phyloP scores from a whole-genome alignment of 2,329 filamentous ascomycete species.

The Aureobasidium sp. region DNA sequence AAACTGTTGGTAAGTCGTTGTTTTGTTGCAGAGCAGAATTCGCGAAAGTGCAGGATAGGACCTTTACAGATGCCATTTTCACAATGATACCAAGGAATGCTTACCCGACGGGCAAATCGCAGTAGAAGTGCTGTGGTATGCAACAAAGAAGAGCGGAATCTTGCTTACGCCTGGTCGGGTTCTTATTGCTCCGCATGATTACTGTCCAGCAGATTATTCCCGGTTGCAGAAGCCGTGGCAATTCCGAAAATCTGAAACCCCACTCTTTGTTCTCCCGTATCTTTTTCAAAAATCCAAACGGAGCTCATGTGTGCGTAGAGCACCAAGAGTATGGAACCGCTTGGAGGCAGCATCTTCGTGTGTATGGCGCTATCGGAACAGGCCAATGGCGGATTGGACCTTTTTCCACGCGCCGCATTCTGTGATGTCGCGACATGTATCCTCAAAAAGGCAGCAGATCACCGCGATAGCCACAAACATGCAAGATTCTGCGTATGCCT shows the following conservation, averaged over 20 bases:
- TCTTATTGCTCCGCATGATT: background rate
- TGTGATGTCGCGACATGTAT: background rate
- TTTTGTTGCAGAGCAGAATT: background rate
- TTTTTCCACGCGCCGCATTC: background rate
- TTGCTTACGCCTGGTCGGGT: background rate
- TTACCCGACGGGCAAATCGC: background rate
- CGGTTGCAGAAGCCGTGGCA: background rate
- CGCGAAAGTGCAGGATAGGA: background rate
- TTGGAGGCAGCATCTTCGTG: background rate
- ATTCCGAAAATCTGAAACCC: background rate
- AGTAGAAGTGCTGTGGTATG: background rate
- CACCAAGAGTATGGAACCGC: background rate
- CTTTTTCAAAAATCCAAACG: background rate
- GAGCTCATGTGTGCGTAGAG: background rate
- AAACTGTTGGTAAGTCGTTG: background rate
- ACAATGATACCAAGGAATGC: background rate
- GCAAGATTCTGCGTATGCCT: background rate
- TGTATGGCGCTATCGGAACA: background rate
- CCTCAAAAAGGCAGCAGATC: background rate
- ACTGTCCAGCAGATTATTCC: background rate
- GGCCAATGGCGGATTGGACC: background rate
- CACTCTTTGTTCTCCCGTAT: background rate
- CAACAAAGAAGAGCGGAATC: background rate
- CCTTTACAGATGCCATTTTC: background rate
- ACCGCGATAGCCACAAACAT: background rate